Evolutionary conservation across 176 grass and related monocot species (phyloP), one percentile per base, ranked within the genome.

Genomic region (Alopecurus myosuroides): DNA sequence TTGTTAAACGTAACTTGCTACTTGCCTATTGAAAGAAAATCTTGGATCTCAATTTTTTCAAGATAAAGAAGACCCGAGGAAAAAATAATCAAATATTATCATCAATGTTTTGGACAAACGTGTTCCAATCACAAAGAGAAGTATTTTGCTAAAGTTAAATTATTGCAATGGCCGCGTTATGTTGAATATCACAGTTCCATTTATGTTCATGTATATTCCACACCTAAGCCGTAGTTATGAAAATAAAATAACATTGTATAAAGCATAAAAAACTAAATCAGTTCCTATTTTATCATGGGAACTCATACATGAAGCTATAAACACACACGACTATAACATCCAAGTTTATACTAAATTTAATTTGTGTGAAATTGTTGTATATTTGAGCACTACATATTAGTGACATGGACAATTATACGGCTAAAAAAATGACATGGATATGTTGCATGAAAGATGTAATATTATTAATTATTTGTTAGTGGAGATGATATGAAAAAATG

Each of bases 41-140:
- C 61, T 51, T 6, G 55, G 76, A 69, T 29, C 29, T 31, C 26
- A 61, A 9, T 46, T 40, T 3, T 40, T 5, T 57, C 31, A 23
- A 42, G 45, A 33, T 53, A n/a, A 89, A 81, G 44, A 14, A 85
- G 50, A 60, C 80, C 46, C 80, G 55, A 36, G n/a, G n/a, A 48
- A 13, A 30, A 22, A 85, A 57, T 76, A 31, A 49, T 8, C 25
- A 49, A 6, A 33, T 17, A 64, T 15, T 11, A 65, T 23, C n/a
- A 19, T 42, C 23, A 12, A 83, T 10, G 37, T 26, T 67, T 13
- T 26, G 23, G 35, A 42, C 49, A 74, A 67, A 56, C 6, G 80
- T 55, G 22, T 13, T 55, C 19, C 20, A 74, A 57, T 67, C 15
- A 62, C 28, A 78, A 14, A 13, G 13, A 55, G 11, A 25, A 2